Percentiles rank a stretch among this genome's conserved stretches.
Conservation (phyloP, 371 early-diverging fungal species). For the Rhizopus microsporus region DNA sequence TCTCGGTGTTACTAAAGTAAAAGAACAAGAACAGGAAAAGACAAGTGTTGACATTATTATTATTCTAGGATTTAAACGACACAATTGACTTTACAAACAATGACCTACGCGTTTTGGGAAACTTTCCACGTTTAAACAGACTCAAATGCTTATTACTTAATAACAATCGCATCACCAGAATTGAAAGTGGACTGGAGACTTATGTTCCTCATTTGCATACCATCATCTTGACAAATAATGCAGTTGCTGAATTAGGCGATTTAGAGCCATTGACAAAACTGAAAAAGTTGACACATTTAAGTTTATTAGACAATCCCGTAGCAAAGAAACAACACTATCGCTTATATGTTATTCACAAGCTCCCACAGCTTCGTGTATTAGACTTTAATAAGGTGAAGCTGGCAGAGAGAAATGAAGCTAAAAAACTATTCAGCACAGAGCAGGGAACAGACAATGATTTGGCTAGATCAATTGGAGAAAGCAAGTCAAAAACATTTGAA, state of each 20-base stretch:
- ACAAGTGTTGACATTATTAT: neutral
- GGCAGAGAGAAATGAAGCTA: slow-evolving; percentile 76
- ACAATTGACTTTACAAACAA: slow-evolving; percentile 93
- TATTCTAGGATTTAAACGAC: slow-evolving; percentile 82
- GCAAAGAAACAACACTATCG: slow-evolving; percentile 79
- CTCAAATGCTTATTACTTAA: slow-evolving; percentile 76
- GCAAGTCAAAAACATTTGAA: slow-evolving; percentile 72
- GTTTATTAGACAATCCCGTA: slow-evolving; percentile 88
- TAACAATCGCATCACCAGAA: slow-evolving; percentile 85
- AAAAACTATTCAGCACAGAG: slow-evolving; percentile 65
- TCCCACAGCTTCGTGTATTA: slow-evolving; percentile 78
- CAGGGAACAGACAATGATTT: slow-evolving; percentile 62
- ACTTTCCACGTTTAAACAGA: slow-evolving; percentile 85
- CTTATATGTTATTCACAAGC: slow-evolving; percentile 76
- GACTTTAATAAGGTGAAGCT: slow-evolving; percentile 81
- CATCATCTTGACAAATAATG: slow-evolving; percentile 86
- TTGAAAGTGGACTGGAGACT: slow-evolving; percentile 65
- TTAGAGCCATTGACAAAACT: slow-evolving; percentile 70
- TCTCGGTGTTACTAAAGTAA: slow-evolving; percentile 88
- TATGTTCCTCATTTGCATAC: slow-evolving; percentile 77
- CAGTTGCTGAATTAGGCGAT: slow-evolving; percentile 80
- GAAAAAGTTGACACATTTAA: slow-evolving; percentile 62
- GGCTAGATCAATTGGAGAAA: slow-evolving; percentile 60
- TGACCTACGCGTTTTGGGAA: slow-evolving; percentile 80
- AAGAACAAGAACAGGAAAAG: neutral